phyloP scores from a whole-genome alignment of 306 rosid genomes.

The Acacia crassicarpa region DNA sequence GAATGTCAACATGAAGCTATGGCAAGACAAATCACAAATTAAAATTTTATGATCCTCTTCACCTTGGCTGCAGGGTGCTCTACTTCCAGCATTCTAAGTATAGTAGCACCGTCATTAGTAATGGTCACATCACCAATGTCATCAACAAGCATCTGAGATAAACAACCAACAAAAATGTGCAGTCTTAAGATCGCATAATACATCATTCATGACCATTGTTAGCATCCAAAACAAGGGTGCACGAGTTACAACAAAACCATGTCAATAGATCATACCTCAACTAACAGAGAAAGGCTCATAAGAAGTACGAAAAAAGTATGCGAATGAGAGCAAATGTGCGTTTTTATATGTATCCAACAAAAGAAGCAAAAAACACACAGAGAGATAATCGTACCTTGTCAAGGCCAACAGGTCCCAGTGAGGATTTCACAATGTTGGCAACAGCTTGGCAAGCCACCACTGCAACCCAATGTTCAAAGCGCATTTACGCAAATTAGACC shows the following conservation, averaged over 20 bases:
- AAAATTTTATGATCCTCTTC: neutral
- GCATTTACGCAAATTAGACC: neutral
- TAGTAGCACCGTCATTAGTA: slow-evolving; percentile 95
- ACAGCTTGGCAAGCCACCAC: slow-evolving; percentile 93
- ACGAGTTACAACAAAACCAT: neutral
- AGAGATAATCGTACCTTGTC: slow-evolving; percentile 66
- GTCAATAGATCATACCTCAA: neutral
- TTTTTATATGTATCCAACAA: neutral
- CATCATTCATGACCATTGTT: neutral
- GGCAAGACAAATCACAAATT: neutral
- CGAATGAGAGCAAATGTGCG: neutral
- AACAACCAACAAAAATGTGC: slow-evolving; percentile 14
- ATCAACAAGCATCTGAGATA: slow-evolving; percentile 87
- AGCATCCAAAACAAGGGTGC: neutral
- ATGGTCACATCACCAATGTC: slow-evolving; percentile 94
- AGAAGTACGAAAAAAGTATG: neutral
- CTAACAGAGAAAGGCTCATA: neutral
- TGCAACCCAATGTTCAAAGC: slow-evolving; percentile 2
- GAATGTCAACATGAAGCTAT: neutral
- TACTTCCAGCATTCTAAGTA: slow-evolving; percentile 94
- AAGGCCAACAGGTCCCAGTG: slow-evolving; percentile 96
- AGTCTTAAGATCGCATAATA: neutral
- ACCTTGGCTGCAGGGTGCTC: slow-evolving; percentile 99
- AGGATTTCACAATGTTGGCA: slow-evolving; percentile 90
- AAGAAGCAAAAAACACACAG: neutral